Base-by-base conservation (phyloP, 148 eudicot species). In the Persicaria tinctoria region DNA sequence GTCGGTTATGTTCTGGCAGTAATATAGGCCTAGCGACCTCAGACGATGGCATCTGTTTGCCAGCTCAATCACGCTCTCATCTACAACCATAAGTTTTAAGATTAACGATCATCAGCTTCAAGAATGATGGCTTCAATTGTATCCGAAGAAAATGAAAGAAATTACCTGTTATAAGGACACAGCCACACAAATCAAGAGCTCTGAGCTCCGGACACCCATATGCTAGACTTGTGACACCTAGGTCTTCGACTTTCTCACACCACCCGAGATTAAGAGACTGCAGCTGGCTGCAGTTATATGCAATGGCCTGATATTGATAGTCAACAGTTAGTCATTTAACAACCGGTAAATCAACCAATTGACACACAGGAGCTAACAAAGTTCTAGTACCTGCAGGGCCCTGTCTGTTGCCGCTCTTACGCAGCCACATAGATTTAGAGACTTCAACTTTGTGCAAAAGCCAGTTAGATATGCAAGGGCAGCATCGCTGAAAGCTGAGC, bases 81-180 rank as follows among this genome's bases (percentile, higher is more conserved):
- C 98, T 91, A 86, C 83, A 83, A 66, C 53, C 53, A 50, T 50
- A 50, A 50, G 9, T 1, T 32, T 32, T 32, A 32, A 32, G 41
- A 32, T 32, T 32, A 32, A 32, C 41, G 27, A 32, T 32, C 41
- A 32, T 32, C 41, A 32, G 41, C 41, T 32, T 32, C 41, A 32
- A 32, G 41, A 32, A 32, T 32, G 41, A 32, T 0, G 41, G 3
- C 41, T 32, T 32, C 41, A 50, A 50, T 10, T 12, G 12, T 50
- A 50, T 50, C 53, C 12, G 53, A 50, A 60, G 32, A 60, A 8
- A 50, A 50, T 50, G 53, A 50, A 50, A 7, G 53, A 50, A 50
- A 50, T 9, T 86, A 93, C 98, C 98, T 87, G 98, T 93, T 74
- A 93, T 91, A 78, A 88, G 98, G 70, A 87, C 86, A 84, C 97